phyloP scores from a whole-genome alignment of 495 filamentous ascomycete genomes.

The Bacidia rubella region DNA sequence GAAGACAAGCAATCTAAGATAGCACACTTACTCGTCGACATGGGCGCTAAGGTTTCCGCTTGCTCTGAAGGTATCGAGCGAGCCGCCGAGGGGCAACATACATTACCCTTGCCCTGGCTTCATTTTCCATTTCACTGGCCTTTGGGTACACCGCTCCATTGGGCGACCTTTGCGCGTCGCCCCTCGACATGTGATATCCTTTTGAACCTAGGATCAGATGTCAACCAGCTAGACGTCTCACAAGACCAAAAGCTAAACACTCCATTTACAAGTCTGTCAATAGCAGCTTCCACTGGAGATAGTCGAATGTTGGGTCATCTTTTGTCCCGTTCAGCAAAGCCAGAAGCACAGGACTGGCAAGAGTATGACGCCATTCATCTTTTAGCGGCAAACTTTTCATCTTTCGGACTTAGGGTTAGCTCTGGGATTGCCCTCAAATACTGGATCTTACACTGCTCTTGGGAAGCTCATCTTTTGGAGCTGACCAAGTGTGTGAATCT shows the following conservation, averaged over 20 bases:
- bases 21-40: not conserved
- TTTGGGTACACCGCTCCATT: slow-evolving; percentile 21
- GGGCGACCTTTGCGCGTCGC: slow-evolving; percentile 20
- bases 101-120: not conserved
- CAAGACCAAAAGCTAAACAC: not conserved
- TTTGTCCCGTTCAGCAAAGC: not conserved
- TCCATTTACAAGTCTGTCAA: not conserved
- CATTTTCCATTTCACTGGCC: slow-evolving; percentile 24
- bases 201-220: slow-evolving; percentile 13
- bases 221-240: slow-evolving; percentile 7
- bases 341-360: not conserved
- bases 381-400: not conserved
- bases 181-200: slow-evolving; percentile 14
- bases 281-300: not conserved
- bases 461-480: not conserved
- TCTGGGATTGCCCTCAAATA: not conserved
- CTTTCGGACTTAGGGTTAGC: not conserved
- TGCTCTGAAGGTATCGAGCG: not conserved
- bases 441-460: not conserved
- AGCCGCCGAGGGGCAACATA: not conserved
- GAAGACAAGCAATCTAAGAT: not conserved
- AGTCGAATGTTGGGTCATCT: not conserved
- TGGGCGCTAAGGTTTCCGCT: not conserved
- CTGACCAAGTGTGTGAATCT: not conserved
- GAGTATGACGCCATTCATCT: not conserved